A percentile compares a stretch with the other conserved stretches of the same genome.
phyloP scores from a whole-genome alignment of 306 rosid genomes.

The Astragalus membranaceus region DNA sequence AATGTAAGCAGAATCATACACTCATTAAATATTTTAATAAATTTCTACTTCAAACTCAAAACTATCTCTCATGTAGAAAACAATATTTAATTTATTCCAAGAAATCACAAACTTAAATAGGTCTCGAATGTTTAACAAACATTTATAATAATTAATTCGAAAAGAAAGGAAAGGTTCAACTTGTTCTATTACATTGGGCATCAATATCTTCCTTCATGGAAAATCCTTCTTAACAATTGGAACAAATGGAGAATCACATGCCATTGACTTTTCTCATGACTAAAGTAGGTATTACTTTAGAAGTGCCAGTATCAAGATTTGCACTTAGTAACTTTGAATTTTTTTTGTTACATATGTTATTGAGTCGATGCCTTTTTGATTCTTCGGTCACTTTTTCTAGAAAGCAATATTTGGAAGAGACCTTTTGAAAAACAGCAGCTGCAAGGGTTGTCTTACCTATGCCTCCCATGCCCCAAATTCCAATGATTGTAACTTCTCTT shows the following conservation, averaged over 20 bases:
- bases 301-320: not conserved
- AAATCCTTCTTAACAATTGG: too few species aligned
- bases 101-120: too few species aligned
- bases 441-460: constrained; percentile 27
- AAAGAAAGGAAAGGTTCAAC: too few species aligned
- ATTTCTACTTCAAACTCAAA: too few species aligned
- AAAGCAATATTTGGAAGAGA: constrained; percentile 7
- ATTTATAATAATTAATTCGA: too few species aligned
- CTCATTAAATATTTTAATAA: too few species aligned
- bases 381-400: not conserved
- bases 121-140: too few species aligned
- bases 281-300: not conserved
- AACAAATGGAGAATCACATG: not conserved
- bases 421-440: not conserved
- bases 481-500: not conserved
- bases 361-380: not conserved
- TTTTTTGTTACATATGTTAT: not conserved
- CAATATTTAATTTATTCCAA: too few species aligned
- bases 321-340: not conserved
- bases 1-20: too few species aligned
- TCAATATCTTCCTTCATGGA: too few species aligned
- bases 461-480: constrained; percentile 28
- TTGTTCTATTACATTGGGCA: too few species aligned
- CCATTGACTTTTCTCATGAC: not conserved
- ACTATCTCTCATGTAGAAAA: too few species aligned